Base-by-base conservation (phyloP, 2,329 filamentous ascomycete species). In the Paracoccidioides brasiliensis region DNA sequence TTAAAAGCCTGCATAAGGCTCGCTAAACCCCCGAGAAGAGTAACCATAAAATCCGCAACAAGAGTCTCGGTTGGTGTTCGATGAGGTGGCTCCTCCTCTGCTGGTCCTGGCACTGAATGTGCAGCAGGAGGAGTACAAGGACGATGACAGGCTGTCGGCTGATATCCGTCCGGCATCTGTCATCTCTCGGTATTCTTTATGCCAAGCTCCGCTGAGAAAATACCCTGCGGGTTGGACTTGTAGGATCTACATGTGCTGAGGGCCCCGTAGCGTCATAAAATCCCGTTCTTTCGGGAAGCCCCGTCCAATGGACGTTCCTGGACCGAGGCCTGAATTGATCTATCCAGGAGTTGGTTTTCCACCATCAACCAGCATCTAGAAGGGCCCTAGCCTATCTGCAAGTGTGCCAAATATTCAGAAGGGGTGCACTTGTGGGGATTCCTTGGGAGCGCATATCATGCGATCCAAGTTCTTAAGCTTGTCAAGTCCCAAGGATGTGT, bases 1-100 rank as follows among this genome's bases (percentile, higher is more conserved):
- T 15, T 51, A 12, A 57, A 54, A 28, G 51, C 38, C 43, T 60
- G 58, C 28, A 58, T n/a, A 50, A 58, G 53, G 35, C 55, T 52
- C 41, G 56, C 58, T 42, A 60, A 22, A 1, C 56, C 56, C 32
- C 46, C 54, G 3, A 58, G 46, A 38, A 58, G 37, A 35, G 45
- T 56, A 37, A 59, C 58, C 56, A 58, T 52, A 55, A 59, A 59
- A 54, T 59, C 56, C 2, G 35, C 54, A 33, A 59, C 52, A n/a
- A 59, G 56, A 50, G 58, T 57, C 7, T 59, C 58, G 3, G 56
- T 59, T 7, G 58, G 58, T 5, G 55, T 59, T 37, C 57, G 56
- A 52, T 28, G 57, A 33, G 33, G 30, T 43, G 57, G 57, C n/a
- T 56, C 49, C 32, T 59, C 43, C 12, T 53, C 30, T 15, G 22